Base-by-base conservation (phyloP, 768 basidiomycete species). In the Mycena pura region DNA sequence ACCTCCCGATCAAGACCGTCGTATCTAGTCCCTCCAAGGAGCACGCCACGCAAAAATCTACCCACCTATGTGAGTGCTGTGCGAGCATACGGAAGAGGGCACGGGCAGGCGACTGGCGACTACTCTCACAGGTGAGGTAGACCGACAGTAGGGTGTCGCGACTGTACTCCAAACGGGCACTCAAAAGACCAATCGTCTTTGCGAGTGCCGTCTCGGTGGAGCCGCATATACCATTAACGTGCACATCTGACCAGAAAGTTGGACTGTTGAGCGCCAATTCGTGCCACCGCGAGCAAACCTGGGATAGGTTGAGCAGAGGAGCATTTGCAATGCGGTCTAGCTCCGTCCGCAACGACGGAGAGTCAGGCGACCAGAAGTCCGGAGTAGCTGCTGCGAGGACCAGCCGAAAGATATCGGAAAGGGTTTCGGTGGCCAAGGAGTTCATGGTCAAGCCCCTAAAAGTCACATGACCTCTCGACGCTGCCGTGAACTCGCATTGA, bases 51-150 rank as follows among this genome's bases (percentile, higher is more conserved):
- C 27, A 28, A 14, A 32, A 38, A 32, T 10, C 6, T 31, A 43
- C 52, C 52, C 52, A 54, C 17, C 52, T 40, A 54, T 54, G 43
- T n/a, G 54, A 55, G 25, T 55, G 54, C 21, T 55, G 43, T 11
- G 54, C 54, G 1, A 55, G 43, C 15, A 55, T 22, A 21, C 46
- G 17, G 32, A 55, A 38, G 22, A 55, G 11, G 21, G 43, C 43
- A 15, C 9, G 10, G n/a, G 24, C 43, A 14, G 24, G 14, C 28
- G 43, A 28, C 24, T 32, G 31, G 17, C 13, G 3, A n/a, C 21
- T 6, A n/a, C 21, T 8, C 31, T 25, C 31, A 17, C 31, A 24
- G 15, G 13, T 15, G 31, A 55, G 31, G 31, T 15, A 36, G 3
- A 55, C 2, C 10, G 31, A 17, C 13, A 55, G 31, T 14, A 43